Evolutionary conservation across 306 rosid genomes (phyloP).

Genomic region (Cucumis melo): DNA sequence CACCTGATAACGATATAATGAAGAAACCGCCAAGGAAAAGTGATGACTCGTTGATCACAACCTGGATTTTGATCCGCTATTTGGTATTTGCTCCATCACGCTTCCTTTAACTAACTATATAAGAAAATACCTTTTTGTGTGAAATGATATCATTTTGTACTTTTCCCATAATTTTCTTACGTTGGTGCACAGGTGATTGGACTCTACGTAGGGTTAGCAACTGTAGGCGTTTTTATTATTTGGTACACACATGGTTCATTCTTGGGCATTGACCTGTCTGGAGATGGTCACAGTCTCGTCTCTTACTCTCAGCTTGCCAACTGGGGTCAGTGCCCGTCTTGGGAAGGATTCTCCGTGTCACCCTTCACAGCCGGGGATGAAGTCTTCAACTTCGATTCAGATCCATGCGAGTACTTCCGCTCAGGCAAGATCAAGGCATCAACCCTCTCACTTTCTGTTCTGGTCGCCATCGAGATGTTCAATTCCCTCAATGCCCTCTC

Average conservation of each 20-base stretch:
- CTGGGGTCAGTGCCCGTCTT: slow-evolving; percentile 73
- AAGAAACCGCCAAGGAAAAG: slow-evolving; percentile 79
- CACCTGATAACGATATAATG: slow-evolving; percentile 86
- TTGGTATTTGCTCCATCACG: slow-evolving; percentile 32
- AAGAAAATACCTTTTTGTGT: background rate
- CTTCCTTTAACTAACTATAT: background rate
- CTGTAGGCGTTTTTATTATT: slow-evolving; percentile 76
- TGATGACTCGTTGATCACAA: slow-evolving; percentile 60
- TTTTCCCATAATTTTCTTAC: background rate
- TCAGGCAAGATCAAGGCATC: slow-evolving; percentile 77
- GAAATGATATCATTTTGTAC: background rate
- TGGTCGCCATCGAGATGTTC: slow-evolving; percentile 97
- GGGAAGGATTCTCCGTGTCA: slow-evolving; percentile 70
- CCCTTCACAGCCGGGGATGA: slow-evolving; percentile 69
- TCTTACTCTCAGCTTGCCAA: slow-evolving; percentile 79
- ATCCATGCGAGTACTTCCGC: slow-evolving; percentile 67
- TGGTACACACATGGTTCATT: slow-evolving; percentile 82
- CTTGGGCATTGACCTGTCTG: slow-evolving; percentile 74
- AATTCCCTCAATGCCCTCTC: slow-evolving; percentile 75
- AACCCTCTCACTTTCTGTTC: slow-evolving; percentile 77
- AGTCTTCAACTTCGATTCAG: slow-evolving; percentile 29
- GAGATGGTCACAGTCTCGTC: slow-evolving; percentile 76
- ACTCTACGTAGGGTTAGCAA: slow-evolving; percentile 70
- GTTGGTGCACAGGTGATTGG: slow-evolving; percentile 58
- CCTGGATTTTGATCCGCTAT: slow-evolving; percentile 91